phyloP scores from a whole-genome alignment of 257 asterid genomes.

The Nicotiana knightiana region DNA sequence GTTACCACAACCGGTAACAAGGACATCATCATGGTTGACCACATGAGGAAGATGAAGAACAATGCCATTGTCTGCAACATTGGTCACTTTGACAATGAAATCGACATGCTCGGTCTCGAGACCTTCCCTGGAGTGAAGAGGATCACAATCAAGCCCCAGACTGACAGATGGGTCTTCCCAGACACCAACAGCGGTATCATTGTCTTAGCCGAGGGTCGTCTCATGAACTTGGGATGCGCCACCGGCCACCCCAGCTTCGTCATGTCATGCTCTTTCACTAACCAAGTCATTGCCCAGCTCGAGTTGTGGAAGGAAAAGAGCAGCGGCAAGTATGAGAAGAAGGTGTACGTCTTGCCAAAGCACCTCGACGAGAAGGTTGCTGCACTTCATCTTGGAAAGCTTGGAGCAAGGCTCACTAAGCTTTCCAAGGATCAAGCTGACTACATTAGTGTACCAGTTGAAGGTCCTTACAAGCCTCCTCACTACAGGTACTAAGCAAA shows the following conservation, averaged over 20 bases:
- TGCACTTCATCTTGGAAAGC: conserved; percentile 41
- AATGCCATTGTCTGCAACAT: conserved; percentile 59
- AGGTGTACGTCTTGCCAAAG: conserved; percentile 54
- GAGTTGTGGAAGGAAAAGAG: conserved; percentile 52
- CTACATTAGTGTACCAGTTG: conserved; percentile 36
- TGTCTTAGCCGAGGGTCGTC: conserved; percentile 49
- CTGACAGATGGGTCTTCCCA: conserved; percentile 14
- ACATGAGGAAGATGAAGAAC: conserved; percentile 57
- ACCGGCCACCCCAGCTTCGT: conserved; percentile 59
- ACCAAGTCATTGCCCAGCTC: conserved; percentile 52
- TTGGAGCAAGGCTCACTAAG: conserved; percentile 50
- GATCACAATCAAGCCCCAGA: conserved; percentile 7
- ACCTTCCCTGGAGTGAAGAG: conserved; percentile 34
- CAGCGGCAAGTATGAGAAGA: conserved; percentile 46
- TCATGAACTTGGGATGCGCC: conserved; percentile 59
- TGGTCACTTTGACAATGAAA: conserved; percentile 57
- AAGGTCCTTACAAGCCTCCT: conserved; percentile 55
- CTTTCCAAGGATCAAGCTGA: conserved; percentile 45
- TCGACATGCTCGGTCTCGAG: conserved; percentile 52
- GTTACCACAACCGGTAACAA: conserved; percentile 64
- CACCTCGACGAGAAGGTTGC: conserved; percentile 59
- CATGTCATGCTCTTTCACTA: conserved; percentile 53
- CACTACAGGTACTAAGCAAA: conserved; percentile 43
- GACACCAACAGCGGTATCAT: conserved; percentile 49
- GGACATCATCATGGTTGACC: conserved; percentile 48